Evolutionary conservation across 2,329 filamentous ascomycete species (phyloP).

Genomic region (Colletotrichum lupini): DNA sequence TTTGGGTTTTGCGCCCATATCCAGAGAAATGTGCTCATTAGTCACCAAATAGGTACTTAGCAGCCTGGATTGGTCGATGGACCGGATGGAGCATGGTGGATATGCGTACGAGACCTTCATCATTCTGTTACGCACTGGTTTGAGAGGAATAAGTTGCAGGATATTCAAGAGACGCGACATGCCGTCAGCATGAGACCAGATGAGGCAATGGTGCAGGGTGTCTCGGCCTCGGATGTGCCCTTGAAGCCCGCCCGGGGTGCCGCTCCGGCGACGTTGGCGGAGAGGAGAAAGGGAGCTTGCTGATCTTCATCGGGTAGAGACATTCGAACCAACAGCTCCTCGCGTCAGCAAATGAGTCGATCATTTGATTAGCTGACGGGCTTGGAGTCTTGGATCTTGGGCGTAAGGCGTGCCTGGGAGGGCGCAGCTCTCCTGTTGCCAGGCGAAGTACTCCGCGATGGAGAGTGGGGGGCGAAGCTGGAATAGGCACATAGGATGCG

Average conservation of each 20-base stretch:
- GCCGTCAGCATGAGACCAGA: constrained; percentile 1
- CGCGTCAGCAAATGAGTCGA: neutral
- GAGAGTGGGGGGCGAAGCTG: neutral
- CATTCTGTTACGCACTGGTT: neutral
- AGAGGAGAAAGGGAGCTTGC: neutral
- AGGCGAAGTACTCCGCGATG: neutral
- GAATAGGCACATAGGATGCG: neutral
- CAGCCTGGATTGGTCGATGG: neutral
- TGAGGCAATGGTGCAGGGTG: constrained; percentile 4
- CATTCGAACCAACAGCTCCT: neutral
- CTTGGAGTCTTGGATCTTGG: neutral
- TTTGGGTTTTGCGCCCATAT: neutral
- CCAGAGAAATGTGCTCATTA: neutral
- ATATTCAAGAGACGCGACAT: neutral
- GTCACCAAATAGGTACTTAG: neutral
- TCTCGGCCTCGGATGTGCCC: neutral
- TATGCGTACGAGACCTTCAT: neutral
- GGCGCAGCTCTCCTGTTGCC: neutral
- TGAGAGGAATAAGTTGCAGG: neutral
- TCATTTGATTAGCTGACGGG: neutral
- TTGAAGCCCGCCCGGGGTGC: neutral
- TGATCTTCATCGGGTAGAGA: neutral
- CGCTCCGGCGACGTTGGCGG: neutral
- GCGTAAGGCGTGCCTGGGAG: constrained; percentile 13
- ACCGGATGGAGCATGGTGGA: neutral